phyloP scores from a whole-genome alignment of 768 basidiomycete genomes.

The Dioszegia crocea region DNA sequence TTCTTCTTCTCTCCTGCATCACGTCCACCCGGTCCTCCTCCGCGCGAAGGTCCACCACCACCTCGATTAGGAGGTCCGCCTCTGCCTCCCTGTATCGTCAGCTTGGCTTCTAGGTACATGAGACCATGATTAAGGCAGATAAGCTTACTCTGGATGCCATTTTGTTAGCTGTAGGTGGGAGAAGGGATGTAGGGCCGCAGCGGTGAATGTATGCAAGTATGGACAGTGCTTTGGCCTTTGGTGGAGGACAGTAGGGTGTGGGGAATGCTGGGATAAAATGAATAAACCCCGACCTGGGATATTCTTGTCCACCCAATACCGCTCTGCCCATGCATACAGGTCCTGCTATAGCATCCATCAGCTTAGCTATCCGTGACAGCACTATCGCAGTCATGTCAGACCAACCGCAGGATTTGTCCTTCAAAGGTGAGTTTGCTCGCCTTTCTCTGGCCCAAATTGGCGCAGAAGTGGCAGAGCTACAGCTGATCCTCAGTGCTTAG shows the following conservation, averaged over 20 bases:
- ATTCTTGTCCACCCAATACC: too few relatives aligned
- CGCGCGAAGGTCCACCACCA: slow-evolving; percentile 39
- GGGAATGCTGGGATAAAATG: not conserved
- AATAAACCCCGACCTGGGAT: too few relatives aligned
- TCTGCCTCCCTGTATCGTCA: slow-evolving; percentile 38
- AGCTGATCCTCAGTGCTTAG: slow-evolving; percentile 61
- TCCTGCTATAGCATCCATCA: too few relatives aligned
- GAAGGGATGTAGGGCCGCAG: not conserved
- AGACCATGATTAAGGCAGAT: too few relatives aligned
- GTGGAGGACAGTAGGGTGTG: too few relatives aligned
- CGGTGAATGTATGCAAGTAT: not conserved
- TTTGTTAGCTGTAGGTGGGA: not conserved
- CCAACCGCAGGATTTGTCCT: slow-evolving; percentile 23
- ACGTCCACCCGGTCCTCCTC: slow-evolving; percentile 55
- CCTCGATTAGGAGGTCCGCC: slow-evolving; percentile 36
- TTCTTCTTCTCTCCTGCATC: slow-evolving; percentile 67
- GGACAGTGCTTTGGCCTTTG: not conserved
- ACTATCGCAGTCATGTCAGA: slow-evolving; percentile 12
- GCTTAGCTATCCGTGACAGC: too few relatives aligned
- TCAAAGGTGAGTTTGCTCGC: slow-evolving; percentile 30
- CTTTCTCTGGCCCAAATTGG: not conserved
- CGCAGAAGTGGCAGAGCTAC: not conserved
- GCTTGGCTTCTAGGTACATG: too few relatives aligned
- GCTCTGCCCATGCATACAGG: too few relatives aligned
- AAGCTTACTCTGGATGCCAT: slow-evolving; percentile 44